Base-by-base conservation (phyloP, 208 protist genomes). In the Trypanosoma grayi region DNA sequence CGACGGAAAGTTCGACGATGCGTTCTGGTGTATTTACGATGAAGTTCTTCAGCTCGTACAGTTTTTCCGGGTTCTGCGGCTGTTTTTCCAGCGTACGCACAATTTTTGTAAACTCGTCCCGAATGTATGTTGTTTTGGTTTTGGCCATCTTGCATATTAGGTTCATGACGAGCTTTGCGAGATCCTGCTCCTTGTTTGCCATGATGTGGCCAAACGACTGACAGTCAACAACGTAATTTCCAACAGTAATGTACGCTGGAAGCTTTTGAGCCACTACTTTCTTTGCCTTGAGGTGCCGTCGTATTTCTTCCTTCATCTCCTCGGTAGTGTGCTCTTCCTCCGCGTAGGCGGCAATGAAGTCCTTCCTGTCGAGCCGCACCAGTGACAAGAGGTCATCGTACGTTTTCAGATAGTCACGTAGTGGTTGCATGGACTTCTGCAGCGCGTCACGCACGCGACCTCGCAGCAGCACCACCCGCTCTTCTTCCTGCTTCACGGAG, bases 181-280 rank as follows among this genome's bases (percentile, higher is more conserved):
- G 64, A 40, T 98, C 86, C 50, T 89, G 78, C 70, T 98, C 85
- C 82, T 98, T 98, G 65, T 90, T 95, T 27, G 86, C 77, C 82
- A 98, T 94, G 46, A 93, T 58, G 37, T 89, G 89, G 56, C 93
- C 85, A 76, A 98, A 94, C 9, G 82, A 91, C 56, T 97, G 88
- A 73, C 90, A 97, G 66, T 95, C 82, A 9, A 98, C 92, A n/a
- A 95, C 82, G 63, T 96, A 98, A 76, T 97, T 93, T 44, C 97
- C 97, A 3, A 98, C 90, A 1, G 84, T 92, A 27, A 98, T 80
- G 44, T 83, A 95, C 11, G 84, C 75, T 24, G 95, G 95, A 58
- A 98, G 94, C 33, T 79, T 80, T 64, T 95, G 77, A 18, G 91
- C 87, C 36, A 98, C 81, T 18, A 79, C 73, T 47, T 89, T 85